A percentile compares a stretch with the other conserved stretches of the same genome.
These are phyloP conservation scores for Biscogniauxia marginata DNA, from an alignment of 2,329 filamentous ascomycete genomes.

Conservation along the genomic window DNA sequence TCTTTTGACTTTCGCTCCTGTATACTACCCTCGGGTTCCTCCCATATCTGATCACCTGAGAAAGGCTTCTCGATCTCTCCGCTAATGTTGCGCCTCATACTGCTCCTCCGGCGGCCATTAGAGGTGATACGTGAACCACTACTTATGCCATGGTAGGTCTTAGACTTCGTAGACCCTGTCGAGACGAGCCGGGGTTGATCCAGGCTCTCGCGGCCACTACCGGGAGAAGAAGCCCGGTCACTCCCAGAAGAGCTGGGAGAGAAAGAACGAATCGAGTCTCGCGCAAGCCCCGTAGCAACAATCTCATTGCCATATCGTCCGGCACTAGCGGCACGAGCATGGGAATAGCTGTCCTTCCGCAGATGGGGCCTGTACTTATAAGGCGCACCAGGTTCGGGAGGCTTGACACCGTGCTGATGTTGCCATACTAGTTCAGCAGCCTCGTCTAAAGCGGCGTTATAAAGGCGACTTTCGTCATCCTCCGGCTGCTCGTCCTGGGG, in stretches of 20 bases:
- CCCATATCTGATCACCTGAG: conserved; percentile 80
- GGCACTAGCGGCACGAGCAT: conserved; percentile 61
- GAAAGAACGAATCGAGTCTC: conserved; percentile 45
- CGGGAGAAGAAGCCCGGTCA: conserved; percentile 38
- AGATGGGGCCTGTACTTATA: conserved; percentile 69
- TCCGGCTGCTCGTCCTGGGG: conserved; percentile 32
- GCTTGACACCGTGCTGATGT: conserved; percentile 61
- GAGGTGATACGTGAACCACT: conserved; percentile 36
- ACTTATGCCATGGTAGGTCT: conserved; percentile 40
- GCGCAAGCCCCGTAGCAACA: conserved; percentile 45
- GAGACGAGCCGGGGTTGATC: conserved; percentile 31
- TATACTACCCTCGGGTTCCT: conserved; percentile 67
- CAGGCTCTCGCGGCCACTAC: conserved; percentile 31
- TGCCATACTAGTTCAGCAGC: conserved; percentile 77
- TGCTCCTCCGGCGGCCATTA: conserved; percentile 57
- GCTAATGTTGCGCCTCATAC: conserved; percentile 68
- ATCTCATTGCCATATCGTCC: conserved; percentile 49
- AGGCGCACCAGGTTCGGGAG: conserved; percentile 59
- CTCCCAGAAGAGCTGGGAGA: conserved; percentile 54
- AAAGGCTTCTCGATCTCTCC: conserved; percentile 66
- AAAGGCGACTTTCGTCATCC: conserved; percentile 62
- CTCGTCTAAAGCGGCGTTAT: conserved; percentile 71
- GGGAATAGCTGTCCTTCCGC: conserved; percentile 69
- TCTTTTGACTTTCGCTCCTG: conserved; percentile 28
- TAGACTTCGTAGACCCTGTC: conserved; percentile 34